Evolutionary conservation across 306 rosid genomes (phyloP), one percentile per base, ranked within the genome.

Genomic region (Senna siamea): DNA sequence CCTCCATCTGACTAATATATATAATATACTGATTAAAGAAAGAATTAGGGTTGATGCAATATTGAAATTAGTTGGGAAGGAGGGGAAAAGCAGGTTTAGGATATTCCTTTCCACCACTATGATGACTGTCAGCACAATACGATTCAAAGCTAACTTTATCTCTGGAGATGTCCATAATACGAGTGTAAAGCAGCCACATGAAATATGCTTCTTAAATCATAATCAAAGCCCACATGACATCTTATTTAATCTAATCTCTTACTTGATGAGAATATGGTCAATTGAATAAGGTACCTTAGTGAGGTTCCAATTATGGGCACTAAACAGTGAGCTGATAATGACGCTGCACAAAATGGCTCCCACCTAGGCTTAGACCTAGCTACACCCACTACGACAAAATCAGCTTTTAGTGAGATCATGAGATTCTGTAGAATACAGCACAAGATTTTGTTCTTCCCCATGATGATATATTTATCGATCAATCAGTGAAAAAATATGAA

Each of bases 81-180:
- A 50, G 47, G 52, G 57, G 20, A 80, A 81, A 81, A 40, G 81
- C n/a, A 60, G n/a, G 76, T 59, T 80, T 37, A 84, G 88, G 85
- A 81, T 78, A 84, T 84, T 80, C 83, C 41, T 48, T 69, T 38
- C 50, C 30, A 0, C 72, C 76, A 74, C 70, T 66, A 80, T 65
- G 76, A 77, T 56, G 34, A 53, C 43, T 80, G 76, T 76, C 17
- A 76, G 79, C 78, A 26, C 70, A 76, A 43, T 70, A 52, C 63
- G 76, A 72, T 83, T 74, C 69, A 70, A 66, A 66, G 48, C 18
- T 19, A 59, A 40, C 79, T 76, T 79, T 83, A 76, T 76, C 50
- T 68, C 78, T 72, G 51, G 51, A 38, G 75, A 80, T 76, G 66
- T 58, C 26, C n/a, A 73, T 53, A 79, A 48, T 76, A 76, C 8